These are phyloP conservation scores for Microthlaspi erraticum DNA, from an alignment of 345 rosid genomes.

Conservation along the genomic window DNA sequence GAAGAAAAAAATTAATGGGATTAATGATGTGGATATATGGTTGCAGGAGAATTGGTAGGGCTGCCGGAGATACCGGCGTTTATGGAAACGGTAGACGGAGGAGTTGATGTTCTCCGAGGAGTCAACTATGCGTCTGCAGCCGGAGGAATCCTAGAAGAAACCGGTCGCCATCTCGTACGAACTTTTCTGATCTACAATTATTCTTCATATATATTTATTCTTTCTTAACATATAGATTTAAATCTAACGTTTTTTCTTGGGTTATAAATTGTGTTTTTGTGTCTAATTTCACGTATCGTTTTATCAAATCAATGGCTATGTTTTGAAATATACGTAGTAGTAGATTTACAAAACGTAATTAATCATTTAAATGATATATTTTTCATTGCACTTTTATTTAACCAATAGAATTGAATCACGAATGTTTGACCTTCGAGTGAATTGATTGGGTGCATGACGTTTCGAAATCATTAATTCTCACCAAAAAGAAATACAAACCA, in stretches of 20 bases:
- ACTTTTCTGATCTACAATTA: not conserved
- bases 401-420: not conserved
- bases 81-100: slow-evolving; percentile 47
- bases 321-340: not conserved
- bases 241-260: too few relatives aligned
- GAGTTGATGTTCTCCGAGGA: slow-evolving; percentile 52
- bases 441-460: slow-evolving; percentile 32
- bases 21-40: not conserved
- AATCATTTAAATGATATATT: not conserved
- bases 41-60: slow-evolving; percentile 64
- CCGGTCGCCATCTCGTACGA: slow-evolving; percentile 60
- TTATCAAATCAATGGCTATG: not conserved
- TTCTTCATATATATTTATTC: too few relatives aligned
- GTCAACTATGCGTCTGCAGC: slow-evolving; percentile 93
- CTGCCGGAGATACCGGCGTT: slow-evolving; percentile 71
- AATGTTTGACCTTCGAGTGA: slow-evolving; percentile 2
- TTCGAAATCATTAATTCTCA: not conserved
- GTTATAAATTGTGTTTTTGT: too few relatives aligned
- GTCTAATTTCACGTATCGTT: not conserved
- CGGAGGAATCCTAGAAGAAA: slow-evolving; percentile 75
- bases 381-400: not conserved
- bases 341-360: not conserved
- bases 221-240: too few relatives aligned
- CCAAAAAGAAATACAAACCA: not conserved
- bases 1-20: too few relatives aligned